A percentile compares a stretch with the other conserved stretches of the same genome.
These are phyloP conservation scores for Penicillium nordicum DNA, from an alignment of 2,329 filamentous ascomycete genomes.

Conservation along the genomic window DNA sequence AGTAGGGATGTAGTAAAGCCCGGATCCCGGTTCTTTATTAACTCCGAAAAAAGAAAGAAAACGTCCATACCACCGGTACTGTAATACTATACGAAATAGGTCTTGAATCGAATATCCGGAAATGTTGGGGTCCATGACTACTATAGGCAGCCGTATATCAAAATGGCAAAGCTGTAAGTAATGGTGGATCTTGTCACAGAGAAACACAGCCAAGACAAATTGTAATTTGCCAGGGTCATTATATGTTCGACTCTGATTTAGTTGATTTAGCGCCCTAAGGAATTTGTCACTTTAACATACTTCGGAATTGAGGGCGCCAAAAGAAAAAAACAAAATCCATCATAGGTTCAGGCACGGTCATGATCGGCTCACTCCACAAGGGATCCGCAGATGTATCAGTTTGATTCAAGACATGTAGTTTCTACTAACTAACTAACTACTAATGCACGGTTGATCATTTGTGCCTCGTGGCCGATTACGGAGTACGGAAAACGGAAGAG, in stretches of 20 bases:
- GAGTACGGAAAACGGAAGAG: background rate
- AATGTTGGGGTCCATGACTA: background rate
- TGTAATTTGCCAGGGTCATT: background rate
- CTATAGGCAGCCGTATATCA: constrained; percentile 1
- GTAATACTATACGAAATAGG: background rate
- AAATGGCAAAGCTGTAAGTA: background rate
- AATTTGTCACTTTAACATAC: constrained; percentile 1
- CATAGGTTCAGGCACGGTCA: background rate
- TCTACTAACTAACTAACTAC: background rate
- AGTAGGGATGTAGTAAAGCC: background rate
- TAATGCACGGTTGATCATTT: background rate
- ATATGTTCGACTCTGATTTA: background rate
- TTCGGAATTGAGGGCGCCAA: background rate
- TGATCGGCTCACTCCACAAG: constrained; percentile 4
- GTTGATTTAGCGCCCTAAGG: background rate
- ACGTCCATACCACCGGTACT: background rate
- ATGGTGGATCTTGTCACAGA: constrained; percentile 1
- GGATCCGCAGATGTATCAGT: constrained; percentile 3
- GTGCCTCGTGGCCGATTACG: background rate
- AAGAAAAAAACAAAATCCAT: background rate
- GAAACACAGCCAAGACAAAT: background rate
- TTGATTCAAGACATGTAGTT: background rate
- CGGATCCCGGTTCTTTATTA: background rate
- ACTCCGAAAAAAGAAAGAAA: background rate
- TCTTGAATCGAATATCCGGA: background rate